These are phyloP conservation scores for Acanthamoeba triangularis DNA, from an alignment of 208 protist species.

Conservation along the genomic window DNA sequence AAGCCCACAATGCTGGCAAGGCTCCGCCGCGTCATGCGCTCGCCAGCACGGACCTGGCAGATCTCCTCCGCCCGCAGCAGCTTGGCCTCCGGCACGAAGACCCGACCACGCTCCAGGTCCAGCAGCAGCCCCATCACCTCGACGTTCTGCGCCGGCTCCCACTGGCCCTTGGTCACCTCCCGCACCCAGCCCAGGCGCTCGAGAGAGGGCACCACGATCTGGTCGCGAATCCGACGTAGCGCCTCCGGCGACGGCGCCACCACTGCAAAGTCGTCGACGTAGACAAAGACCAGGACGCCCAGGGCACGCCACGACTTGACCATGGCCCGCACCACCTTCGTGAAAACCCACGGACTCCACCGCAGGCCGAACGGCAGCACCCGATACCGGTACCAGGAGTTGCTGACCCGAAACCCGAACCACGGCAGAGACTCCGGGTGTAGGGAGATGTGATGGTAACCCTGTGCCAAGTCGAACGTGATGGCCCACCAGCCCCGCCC, in stretches of 20 bases:
- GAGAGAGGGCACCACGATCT: background rate
- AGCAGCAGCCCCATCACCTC: constrained; percentile 1
- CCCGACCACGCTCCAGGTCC: background rate
- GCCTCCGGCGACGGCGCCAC: background rate
- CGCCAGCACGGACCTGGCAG: background rate
- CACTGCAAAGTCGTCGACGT: background rate
- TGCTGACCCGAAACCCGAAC: background rate
- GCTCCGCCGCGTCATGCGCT: background rate
- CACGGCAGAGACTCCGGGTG: background rate
- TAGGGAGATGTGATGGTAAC: constrained; percentile 43
- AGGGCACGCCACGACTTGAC: background rate
- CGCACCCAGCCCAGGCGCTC: background rate
- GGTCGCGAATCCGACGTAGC: background rate
- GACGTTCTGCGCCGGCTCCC: constrained; percentile 11
- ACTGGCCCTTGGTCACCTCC: background rate
- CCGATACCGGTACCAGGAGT: background rate
- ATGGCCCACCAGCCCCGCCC: constrained; percentile 3
- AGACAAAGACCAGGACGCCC: background rate
- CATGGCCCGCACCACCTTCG: constrained; percentile 5
- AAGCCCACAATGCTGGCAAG: constrained; percentile 9
- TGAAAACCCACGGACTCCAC: constrained; percentile 23
- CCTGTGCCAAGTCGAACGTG: background rate
- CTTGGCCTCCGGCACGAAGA: background rate
- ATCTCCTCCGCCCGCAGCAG: background rate
- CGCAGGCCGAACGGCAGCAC: background rate